Conservation (phyloP, 1,139 yeast species). For the Debaryomyces sp. region DNA sequence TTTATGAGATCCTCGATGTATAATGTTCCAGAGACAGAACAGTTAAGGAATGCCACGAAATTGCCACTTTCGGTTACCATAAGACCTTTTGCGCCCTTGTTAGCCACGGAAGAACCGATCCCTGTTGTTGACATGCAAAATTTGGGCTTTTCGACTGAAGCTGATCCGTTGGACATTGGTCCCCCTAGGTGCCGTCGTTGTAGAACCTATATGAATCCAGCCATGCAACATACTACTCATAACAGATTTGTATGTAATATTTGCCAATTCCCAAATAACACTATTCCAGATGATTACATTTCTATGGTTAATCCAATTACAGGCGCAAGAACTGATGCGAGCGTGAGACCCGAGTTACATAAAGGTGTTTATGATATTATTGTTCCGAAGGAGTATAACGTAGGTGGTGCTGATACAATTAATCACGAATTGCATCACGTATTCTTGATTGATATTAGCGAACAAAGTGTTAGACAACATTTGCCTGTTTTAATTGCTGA, state of each 20-base stretch:
- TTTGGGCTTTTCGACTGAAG: constrained; percentile 26
- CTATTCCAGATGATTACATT: constrained; percentile 67
- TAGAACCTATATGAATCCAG: constrained; percentile 86
- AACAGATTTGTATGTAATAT: constrained; percentile 80
- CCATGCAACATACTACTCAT: constrained; percentile 69
- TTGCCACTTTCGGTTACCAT: constrained; percentile 81
- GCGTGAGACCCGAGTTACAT: constrained; percentile 72
- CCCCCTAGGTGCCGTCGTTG: constrained; percentile 94
- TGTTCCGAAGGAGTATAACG: constrained; percentile 75
- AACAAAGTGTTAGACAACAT: constrained; percentile 62
- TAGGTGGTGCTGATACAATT: constrained; percentile 32
- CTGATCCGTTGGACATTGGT: constrained; percentile 47
- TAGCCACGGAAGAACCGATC: constrained; percentile 53
- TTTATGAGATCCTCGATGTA: constrained; percentile 81
- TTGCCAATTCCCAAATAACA: constrained; percentile 74
- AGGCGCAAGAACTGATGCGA: constrained; percentile 63
- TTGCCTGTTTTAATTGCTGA: constrained; percentile 71
- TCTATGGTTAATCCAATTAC: constrained; percentile 62
- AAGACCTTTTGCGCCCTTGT: constrained; percentile 78
- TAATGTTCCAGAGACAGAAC: constrained; percentile 77
- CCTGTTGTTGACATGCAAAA: constrained; percentile 68
- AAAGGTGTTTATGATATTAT: constrained; percentile 84
- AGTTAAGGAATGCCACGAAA: constrained; percentile 67
- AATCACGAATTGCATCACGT: constrained; percentile 63
- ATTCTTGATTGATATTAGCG: constrained; percentile 75